phyloP scores from a whole-genome alignment of 2,329 filamentous ascomycete genomes.

The Venturia nashicola region DNA sequence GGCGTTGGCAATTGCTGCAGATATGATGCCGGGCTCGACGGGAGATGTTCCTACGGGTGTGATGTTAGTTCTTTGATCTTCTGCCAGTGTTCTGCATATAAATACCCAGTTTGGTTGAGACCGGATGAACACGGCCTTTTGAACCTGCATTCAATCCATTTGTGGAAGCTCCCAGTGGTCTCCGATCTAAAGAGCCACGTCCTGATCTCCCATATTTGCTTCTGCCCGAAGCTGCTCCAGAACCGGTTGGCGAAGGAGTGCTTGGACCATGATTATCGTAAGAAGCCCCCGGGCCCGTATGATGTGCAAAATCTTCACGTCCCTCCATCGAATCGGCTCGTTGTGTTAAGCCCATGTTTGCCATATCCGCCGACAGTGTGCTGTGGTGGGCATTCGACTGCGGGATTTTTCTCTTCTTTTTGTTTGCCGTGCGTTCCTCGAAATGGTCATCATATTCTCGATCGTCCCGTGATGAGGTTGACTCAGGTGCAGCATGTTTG shows the following conservation, averaged over 20 bases:
- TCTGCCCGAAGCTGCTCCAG: conserved; percentile 71
- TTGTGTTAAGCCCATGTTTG: conserved; percentile 29
- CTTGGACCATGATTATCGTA: not conserved
- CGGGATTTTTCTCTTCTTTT: conserved; percentile 97
- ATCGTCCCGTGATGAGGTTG: conserved; percentile 41
- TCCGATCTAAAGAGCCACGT: conserved; percentile 27
- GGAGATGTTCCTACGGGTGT: conserved; percentile 20
- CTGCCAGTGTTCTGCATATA: not conserved
- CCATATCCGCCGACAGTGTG: conserved; percentile 50
- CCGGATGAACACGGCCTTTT: not conserved
- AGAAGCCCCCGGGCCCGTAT: not conserved
- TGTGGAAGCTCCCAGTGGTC: conserved; percentile 29
- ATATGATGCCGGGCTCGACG: conserved; percentile 70
- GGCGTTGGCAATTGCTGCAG: conserved; percentile 62
- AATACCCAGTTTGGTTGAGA: not conserved
- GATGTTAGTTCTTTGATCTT: conserved; percentile 18
- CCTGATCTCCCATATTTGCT: conserved; percentile 62
- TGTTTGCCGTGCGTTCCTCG: conserved; percentile 98
- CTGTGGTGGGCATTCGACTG: conserved; percentile 40
- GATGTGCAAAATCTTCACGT: not conserved
- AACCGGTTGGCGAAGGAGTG: conserved; percentile 27
- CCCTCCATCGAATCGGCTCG: conserved; percentile 43
- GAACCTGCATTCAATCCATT: conserved; percentile 25
- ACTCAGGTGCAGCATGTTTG: conserved; percentile 30
- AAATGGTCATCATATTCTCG: conserved; percentile 62